Conservation (phyloP, 2,329 filamentous ascomycete species). For the Scedosporium apiospermum region DNA sequence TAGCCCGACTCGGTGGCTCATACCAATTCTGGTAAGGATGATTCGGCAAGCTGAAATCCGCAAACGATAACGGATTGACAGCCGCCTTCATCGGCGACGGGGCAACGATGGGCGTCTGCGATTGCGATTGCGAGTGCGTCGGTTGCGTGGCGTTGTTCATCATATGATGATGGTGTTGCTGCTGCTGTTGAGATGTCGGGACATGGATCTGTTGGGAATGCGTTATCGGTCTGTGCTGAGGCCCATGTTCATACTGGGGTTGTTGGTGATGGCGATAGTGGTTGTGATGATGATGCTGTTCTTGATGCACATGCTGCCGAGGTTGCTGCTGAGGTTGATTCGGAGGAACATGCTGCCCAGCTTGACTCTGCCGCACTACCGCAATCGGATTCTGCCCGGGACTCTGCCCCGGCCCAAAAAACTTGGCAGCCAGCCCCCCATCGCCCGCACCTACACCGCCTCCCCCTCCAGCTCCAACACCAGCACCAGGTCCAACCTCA, state of each 20-base stretch:
- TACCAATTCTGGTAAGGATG: constrained; percentile 79
- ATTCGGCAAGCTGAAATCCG: constrained; percentile 68
- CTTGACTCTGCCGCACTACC: constrained; percentile 7
- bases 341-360: constrained; percentile 13
- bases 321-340: constrained; percentile 5
- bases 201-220: constrained; percentile 9
- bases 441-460: neutral
- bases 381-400: neutral
- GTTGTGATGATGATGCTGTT: neutral
- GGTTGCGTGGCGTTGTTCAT: neutral
- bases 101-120: constrained; percentile 5
- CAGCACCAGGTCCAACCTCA: neutral
- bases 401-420: neutral
- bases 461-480: neutral
- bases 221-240: constrained; percentile 6
- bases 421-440: neutral
- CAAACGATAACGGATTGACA: constrained; percentile 62
- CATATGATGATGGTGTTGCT: constrained; percentile 14
- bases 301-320: constrained; percentile 8
- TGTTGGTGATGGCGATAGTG: neutral
- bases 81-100: constrained; percentile 24
- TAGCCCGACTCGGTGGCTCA: constrained; percentile 54
- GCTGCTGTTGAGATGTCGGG: constrained; percentile 4
- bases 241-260: constrained; percentile 4
- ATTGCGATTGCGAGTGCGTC: neutral